Base-by-base conservation (phyloP, 2,329 filamentous ascomycete species). In the Rutstroemia sp. region DNA sequence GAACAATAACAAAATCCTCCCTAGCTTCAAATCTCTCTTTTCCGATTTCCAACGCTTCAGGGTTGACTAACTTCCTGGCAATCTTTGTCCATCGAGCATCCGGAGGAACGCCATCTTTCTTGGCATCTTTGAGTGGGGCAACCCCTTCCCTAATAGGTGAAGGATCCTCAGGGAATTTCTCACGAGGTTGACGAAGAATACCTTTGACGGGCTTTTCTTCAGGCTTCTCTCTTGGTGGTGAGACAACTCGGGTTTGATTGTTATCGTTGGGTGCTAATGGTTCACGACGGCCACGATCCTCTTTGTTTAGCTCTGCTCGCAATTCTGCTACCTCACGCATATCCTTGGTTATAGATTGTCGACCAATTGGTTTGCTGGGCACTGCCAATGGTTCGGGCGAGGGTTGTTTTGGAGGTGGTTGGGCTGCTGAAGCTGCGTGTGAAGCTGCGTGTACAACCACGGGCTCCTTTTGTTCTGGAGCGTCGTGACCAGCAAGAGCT, bases 21-120 rank as follows among this genome's bases (percentile, higher is more conserved):
- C 91, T 82, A 65, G 95, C 88, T 72, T 97, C 92, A 63, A 88
- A 97, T 30, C 92, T 80, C 74, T 96, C 92, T 65, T 94, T 88
- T n/a, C 88, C 88, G 59, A 88, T 80, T 57, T 89, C 87, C 48
- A 97, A 74, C 0, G 92, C 91, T 64, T 92, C 88, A 0, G 92
- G 91, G 64, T 95, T 96, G 65, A 97, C 92, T 55, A 95, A 80
- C 63, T 87, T 85, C 56, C 92, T 84, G 69, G 87, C 89, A 68
- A 97, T 92, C 74, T 94, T 95, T 48, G 92, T 96, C 92, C 92
- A 96, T 54, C 90, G 82, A 37, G 92, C 92, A 57, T 87, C 88
- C 0, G 85, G 73, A 0, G 88, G 88, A 34, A 90, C 88, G 41
- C 89, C 86, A 60, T 86, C 83, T 68, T 84, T 85, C 71, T 87